These are phyloP conservation scores for Viridothelium virens DNA, from an alignment of 495 filamentous ascomycete species.

Conservation along the genomic window DNA sequence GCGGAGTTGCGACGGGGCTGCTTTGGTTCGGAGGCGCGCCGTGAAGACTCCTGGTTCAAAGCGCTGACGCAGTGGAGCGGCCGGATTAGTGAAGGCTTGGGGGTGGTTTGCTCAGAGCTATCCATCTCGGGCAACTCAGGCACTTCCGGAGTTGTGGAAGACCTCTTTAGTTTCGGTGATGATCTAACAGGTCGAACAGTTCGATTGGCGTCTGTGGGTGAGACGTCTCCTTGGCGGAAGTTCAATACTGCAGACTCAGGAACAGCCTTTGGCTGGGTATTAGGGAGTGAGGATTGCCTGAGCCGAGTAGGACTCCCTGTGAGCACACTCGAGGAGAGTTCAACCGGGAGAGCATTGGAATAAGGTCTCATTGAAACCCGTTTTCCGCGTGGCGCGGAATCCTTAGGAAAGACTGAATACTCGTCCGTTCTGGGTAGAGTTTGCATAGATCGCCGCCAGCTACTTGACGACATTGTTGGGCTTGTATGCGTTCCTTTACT, in stretches of 20 bases:
- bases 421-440: conserved; percentile 1
- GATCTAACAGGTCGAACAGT: not conserved
- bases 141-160: not conserved
- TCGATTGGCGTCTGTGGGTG: not conserved
- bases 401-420: conserved; percentile 5
- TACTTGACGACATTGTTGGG: not conserved
- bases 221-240: not conserved
- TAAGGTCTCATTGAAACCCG: not conserved
- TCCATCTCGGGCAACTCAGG: not conserved
- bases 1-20: not conserved
- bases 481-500: not conserved
- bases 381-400: not conserved
- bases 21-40: not conserved
- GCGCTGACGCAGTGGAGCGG: not conserved
- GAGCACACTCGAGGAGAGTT: not conserved
- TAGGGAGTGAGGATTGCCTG: not conserved
- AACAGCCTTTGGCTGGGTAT: not conserved
- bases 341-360: not conserved
- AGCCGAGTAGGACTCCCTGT: not conserved
- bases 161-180: not conserved
- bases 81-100: not conserved
- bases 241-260: not conserved
- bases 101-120: not conserved
- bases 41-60: not conserved
- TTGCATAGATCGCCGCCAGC: conserved; percentile 1